A percentile compares a stretch with the other conserved stretches of the same genome.
Conservation (phyloP, 2,329 filamentous ascomycete genomes). For the Ceratocystis papillata region DNA sequence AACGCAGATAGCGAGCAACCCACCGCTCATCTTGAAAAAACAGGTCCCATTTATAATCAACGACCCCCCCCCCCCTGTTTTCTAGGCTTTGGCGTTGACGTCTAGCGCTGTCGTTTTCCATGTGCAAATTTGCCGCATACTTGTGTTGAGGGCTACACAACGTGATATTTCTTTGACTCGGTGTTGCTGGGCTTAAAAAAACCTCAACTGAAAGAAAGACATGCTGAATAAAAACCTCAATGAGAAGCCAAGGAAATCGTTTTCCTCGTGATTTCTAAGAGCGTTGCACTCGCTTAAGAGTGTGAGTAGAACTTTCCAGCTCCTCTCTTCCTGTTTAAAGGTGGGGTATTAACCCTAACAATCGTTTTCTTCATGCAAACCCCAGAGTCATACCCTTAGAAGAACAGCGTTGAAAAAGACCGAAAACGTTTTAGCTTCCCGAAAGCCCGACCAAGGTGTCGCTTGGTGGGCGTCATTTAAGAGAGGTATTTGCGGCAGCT, state of each 20-base stretch:
- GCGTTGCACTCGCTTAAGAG: slow-evolving; percentile 12
- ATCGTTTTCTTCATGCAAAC: background rate
- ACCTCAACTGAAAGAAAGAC: no score
- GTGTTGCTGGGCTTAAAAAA: background rate
- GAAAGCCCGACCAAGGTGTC: no score
- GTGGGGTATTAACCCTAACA: background rate
- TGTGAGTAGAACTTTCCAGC: background rate
- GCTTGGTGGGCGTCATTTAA: background rate
- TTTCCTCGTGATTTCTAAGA: slow-evolving; percentile 11
- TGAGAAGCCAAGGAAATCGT: no score
- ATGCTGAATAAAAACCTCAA: no score
- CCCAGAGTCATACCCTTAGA: background rate
- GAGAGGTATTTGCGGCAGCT: background rate
- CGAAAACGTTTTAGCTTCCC: no score
- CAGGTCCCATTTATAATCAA: no score
- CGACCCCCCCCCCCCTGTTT: no score
- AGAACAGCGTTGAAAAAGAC: background rate
- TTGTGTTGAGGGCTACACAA: background rate
- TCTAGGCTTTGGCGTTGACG: no score
- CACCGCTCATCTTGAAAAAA: no score
- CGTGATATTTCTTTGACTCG: background rate
- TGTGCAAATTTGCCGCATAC: background rate
- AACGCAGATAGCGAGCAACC: background rate
- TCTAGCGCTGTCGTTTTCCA: no score
- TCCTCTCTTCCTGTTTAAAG: background rate